Evolutionary conservation across 1,139 yeast genomes (phyloP), one percentile per base, ranked within the genome.

Genomic region (Spencermartinsiella ligniputridi): DNA sequence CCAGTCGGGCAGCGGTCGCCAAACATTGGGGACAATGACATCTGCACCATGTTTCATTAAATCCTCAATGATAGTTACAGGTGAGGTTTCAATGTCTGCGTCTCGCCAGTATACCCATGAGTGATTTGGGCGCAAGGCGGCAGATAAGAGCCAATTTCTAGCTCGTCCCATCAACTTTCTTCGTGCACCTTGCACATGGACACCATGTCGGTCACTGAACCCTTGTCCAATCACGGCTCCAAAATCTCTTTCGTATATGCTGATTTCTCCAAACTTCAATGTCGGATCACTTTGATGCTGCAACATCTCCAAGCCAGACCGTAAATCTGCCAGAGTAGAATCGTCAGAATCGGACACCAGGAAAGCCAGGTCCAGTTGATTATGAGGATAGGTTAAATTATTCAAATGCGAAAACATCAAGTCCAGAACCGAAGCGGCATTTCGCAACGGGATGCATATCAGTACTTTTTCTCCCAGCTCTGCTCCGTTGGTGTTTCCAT

Each of bases 1-100:
- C 92, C 94, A 86, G 58, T 82, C 88, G 0, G 95, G 95, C 48
- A 87, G 70, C 1, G 96, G 96, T 57, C 96, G 75, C 96, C 96
- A 87, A 42, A 87, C 94, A 59, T 87, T 87, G 17, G 96, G 96
- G 25, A 87, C 92, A 42, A 80, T 79, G 25, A 81, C 83, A 55
- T 81, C 88, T 52, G 68, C 70, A 51, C 76, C 73, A 57, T 78
- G 83, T 48, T 71, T 74, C 86, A 81, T 81, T 48, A 81, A 61
- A 57, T 81, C 87, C 59, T 81, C 83, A 44, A 81, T 62, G 42
- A 81, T 72, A 1, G 85, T 74, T 1, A 72, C 63, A 3, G 87
- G 86, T 11, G 76, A 72, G 2, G 77, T 70, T 56, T 81, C 84
- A 8, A 81, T 81, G 57, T 81, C 88, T 2, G 81, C 84, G 61